Percentiles rank a stretch among this genome's conserved stretches.
phyloP scores from a whole-genome alignment of 164 flowering plant species.

The Magnolia kwangsiensis region DNA sequence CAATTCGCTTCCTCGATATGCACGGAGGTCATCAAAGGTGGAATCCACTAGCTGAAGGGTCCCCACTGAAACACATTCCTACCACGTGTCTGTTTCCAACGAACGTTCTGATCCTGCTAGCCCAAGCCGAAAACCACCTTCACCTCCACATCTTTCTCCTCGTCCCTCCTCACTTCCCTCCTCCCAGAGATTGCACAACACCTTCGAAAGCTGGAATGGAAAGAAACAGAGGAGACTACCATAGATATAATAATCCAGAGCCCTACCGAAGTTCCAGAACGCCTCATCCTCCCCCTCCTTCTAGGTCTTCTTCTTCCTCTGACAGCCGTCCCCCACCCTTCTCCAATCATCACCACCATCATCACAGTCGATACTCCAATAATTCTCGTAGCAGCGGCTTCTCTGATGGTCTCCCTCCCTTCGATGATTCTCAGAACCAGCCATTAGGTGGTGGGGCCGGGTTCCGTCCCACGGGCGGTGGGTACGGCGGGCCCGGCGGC shows the following conservation, averaged over 20 bases:
- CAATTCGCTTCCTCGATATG: too few relatives aligned
- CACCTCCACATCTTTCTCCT: background rate
- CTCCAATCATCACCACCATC: too few relatives aligned
- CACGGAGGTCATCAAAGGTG: too few relatives aligned
- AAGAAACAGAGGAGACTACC: conserved; percentile 6
- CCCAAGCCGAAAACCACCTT: background rate
- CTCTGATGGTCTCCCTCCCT: background rate
- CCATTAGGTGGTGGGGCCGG: conserved; percentile 1
- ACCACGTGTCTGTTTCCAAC: background rate
- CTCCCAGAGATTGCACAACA: too few relatives aligned
- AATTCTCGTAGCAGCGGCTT: background rate
- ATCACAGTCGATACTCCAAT: background rate
- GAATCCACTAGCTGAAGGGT: too few relatives aligned
- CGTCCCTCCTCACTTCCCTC: background rate
- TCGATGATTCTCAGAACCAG: background rate
- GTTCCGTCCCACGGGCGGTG: conserved; percentile 2
- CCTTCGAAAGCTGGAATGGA: background rate
- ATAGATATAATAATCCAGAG: conserved; percentile 7
- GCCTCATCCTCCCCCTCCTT: conserved; percentile 3
- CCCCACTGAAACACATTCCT: background rate
- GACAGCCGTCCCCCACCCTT: background rate
- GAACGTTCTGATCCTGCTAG: background rate
- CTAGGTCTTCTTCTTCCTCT: background rate
- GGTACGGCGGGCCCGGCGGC: conserved; percentile 3
- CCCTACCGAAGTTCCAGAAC: background rate